These are phyloP conservation scores for Leptographium flavum DNA, from an alignment of 2,329 filamentous ascomycete species.

Conservation along the genomic window DNA sequence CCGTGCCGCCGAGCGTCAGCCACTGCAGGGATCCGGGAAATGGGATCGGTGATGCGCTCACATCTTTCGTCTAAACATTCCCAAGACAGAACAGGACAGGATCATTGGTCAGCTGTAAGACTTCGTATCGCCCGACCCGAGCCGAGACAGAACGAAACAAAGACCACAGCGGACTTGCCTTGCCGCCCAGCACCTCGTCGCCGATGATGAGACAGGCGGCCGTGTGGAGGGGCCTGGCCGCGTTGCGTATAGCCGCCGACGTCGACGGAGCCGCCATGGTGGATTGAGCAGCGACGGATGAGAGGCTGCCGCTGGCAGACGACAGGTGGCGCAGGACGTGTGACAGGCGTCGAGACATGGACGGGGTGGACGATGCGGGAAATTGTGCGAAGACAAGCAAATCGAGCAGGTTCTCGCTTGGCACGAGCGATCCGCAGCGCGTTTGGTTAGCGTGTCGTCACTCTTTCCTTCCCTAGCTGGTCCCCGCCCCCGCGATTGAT, in stretches of 20 bases:
- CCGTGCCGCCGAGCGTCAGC: not conserved
- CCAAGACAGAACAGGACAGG: not conserved
- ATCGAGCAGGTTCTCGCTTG: too few species aligned
- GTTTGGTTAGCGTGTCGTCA: not conserved
- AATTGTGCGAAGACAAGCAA: not conserved
- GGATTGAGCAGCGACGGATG: not conserved
- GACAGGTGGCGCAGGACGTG: slow-evolving; percentile 8
- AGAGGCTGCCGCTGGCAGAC: not conserved
- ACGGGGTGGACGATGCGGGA: not conserved
- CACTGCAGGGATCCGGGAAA: too few species aligned
- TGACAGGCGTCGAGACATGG: slow-evolving; percentile 9
- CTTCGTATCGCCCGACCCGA: too few species aligned
- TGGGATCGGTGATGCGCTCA: too few species aligned
- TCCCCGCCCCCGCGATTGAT: not conserved
- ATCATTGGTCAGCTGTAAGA: not conserved
- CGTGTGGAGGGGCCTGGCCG: slow-evolving; percentile 54
- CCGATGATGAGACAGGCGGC: slow-evolving; percentile 90
- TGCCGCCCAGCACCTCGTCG: slow-evolving; percentile 91
- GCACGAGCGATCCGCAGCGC: not conserved
- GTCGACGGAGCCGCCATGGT: slow-evolving; percentile 8
- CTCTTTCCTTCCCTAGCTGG: not conserved
- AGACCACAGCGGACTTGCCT: slow-evolving; percentile 39
- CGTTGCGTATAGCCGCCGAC: slow-evolving; percentile 6
- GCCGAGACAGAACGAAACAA: not conserved
- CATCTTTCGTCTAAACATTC: slow-evolving; percentile 9